Evolutionary conservation across 352 stramenopile species (phyloP), one percentile per base, ranked within the genome.

Genomic region (Phytophthora syringae): DNA sequence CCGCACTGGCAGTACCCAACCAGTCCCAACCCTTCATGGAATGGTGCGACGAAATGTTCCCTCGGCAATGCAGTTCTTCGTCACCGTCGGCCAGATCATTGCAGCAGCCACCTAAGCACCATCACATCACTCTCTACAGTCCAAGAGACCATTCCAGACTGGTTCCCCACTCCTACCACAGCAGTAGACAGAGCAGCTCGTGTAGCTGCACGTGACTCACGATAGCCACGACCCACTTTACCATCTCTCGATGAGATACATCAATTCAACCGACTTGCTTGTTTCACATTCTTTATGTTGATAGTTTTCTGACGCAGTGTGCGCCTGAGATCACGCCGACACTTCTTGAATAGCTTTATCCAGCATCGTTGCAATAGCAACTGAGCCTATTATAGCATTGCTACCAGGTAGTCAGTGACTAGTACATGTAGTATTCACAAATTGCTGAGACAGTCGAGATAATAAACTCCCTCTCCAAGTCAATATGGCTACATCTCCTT

Each of bases 1-100:
- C n/a, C 37, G 16, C 16, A 21, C 12, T n/a, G n/a, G n/a, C 37
- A 49, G 20, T 49, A 15, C 16, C 10, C 20, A 44, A 48, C 3
- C 11, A 10, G 18, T 18, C 18, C n/a, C n/a, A n/a, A n/a, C 27
- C 9, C 27, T 61, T 58, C 53, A n/a, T 20, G 58, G 36, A 40
- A 32, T 64, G 22, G 3, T 73, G 45, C 45, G 59, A 34, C 52
- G 42, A 4, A 74, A 65, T 15, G 22, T 61, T 15, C 60, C 65
- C 12, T 6, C 50, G 22, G 48, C 25, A 30, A 70, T 74, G 27
- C 60, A 70, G 40, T 52, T 70, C 39, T 22, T 70, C 28, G 59
- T 57, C 42, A 45, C 49, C 4, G 21, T 62, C n/a, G 60, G 65
- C 16, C 52, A 74, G 24, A 65, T 66, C 30, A 51, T 74, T 27